Base-by-base conservation (phyloP, 129 eudicot species). In the Centella asiatica region DNA sequence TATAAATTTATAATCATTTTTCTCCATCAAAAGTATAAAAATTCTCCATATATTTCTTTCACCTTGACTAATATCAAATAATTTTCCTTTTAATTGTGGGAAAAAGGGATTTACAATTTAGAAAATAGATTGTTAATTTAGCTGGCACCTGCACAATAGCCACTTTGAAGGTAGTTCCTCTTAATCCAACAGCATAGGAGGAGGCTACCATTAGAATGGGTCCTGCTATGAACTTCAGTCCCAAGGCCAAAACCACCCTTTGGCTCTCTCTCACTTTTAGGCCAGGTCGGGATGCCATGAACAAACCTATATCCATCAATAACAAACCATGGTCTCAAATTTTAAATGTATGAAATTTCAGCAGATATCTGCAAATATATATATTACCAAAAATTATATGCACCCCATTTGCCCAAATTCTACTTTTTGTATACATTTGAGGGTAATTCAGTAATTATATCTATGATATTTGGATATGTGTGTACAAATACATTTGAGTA, bases 251-350 rank as follows among this genome's bases (percentile, higher is more conserved):
- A 66, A 79, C 46, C 19, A 82, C 78, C 44, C 80, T 64, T 20
- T 69, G 65, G 36, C 70, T 69, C 31, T 93, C 96, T 70, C 89
- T 79, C 17, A 87, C 83, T 61, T 79, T 74, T 25, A 85, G 57
- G 24, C 74, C 76, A 15, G 77, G 66, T 67, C 80, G 94, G 65
- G 93, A 88, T 64, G 96, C 96, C 83, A 82, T 88, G 87, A 88
- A 88, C 51, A 88, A 65, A 57, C 96, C 96, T 87, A 39, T n/a
- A 34, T 6, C 33, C 34, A 46, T 5, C 18, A 3, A 44, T 17
- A 23, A 69, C 68, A 23, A 49, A 68, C 42, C 26, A n/a, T n/a
- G 42, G 36, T 52, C 29, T 44, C 31, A 29, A 15, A 23, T 12
- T 19, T 37, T 29, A 33, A 19, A 44, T 23, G n/a, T 19, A 8